These are phyloP conservation scores for Trichosanthes cucumerina DNA, from an alignment of 306 rosid genomes.

Conservation along the genomic window DNA sequence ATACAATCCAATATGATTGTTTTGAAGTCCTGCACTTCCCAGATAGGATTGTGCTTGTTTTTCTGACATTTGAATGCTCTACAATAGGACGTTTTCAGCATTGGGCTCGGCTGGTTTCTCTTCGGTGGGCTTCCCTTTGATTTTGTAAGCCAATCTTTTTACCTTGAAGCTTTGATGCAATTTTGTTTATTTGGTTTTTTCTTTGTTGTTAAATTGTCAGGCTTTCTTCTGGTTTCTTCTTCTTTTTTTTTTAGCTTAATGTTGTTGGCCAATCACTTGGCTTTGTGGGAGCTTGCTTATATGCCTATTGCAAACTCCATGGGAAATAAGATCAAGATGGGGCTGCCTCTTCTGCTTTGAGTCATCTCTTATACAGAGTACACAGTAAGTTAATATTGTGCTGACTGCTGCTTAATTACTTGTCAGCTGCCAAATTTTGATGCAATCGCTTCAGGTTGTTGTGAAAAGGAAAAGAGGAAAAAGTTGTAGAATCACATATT, in stretches of 20 bases:
- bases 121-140: conserved; percentile 60
- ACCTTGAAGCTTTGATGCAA: neutral
- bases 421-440: conserved; percentile 9
- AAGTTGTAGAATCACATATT: neutral
- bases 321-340: conserved; percentile 29
- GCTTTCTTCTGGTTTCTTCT: neutral
- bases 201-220: neutral
- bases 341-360: neutral
- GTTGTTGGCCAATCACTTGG: conserved; percentile 61
- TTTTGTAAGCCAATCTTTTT: conserved; percentile 22
- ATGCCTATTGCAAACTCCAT: conserved; percentile 55
- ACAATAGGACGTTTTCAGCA: conserved; percentile 35
- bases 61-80: neutral
- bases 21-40: neutral
- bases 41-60: neutral
- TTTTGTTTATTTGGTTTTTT: neutral
- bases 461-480: neutral
- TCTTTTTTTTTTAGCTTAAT: conserved; percentile 29
- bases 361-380: neutral
- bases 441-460: neutral
- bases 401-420: neutral
- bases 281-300: conserved; percentile 59
- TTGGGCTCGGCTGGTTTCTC: conserved; percentile 48
- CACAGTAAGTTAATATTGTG: neutral
- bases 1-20: neutral